These are phyloP conservation scores for Zizania latifolia DNA, from an alignment of 176 grass and related monocot species.

Conservation along the genomic window DNA sequence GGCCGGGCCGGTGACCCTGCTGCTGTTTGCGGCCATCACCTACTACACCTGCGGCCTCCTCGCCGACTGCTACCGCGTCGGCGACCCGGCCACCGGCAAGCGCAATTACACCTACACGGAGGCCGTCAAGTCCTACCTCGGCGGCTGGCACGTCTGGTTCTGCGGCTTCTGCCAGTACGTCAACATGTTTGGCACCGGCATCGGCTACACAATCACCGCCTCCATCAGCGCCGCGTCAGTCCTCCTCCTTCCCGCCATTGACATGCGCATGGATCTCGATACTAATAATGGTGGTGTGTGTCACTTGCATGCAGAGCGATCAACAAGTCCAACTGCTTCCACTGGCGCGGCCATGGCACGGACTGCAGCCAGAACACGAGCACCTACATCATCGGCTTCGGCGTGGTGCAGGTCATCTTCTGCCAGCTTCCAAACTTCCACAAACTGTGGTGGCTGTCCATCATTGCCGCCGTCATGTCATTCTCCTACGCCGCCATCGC, in stretches of 20 bases:
- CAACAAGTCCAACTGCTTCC: conserved; percentile 71
- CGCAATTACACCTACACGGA: conserved; percentile 78
- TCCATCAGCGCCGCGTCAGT: conserved; percentile 64
- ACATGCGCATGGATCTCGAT: neutral
- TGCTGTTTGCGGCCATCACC: conserved; percentile 69
- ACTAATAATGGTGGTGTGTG: neutral
- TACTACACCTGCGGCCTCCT: conserved; percentile 76
- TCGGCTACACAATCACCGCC: conserved; percentile 90
- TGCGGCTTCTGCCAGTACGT: conserved; percentile 79
- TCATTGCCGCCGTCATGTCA: conserved; percentile 78
- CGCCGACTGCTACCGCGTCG: conserved; percentile 65
- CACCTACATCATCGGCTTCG: conserved; percentile 71
- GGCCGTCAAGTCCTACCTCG: conserved; percentile 66
- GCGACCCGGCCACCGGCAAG: conserved; percentile 48
- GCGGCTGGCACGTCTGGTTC: conserved; percentile 53
- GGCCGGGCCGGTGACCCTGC: conserved; percentile 37
- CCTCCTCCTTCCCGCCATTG: neutral
- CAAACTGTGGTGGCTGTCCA: conserved; percentile 74
- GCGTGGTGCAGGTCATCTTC: conserved; percentile 60
- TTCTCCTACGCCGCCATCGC: conserved; percentile 60
- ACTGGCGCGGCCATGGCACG: conserved; percentile 34
- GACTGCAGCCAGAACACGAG: conserved; percentile 59
- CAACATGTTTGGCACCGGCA: conserved; percentile 67
- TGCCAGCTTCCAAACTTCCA: conserved; percentile 76
- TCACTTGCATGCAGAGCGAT: conserved; percentile 38